Evolutionary conservation across 2,329 filamentous ascomycete genomes (phyloP).

Genomic region (Pyrenochaeta sp.): DNA sequence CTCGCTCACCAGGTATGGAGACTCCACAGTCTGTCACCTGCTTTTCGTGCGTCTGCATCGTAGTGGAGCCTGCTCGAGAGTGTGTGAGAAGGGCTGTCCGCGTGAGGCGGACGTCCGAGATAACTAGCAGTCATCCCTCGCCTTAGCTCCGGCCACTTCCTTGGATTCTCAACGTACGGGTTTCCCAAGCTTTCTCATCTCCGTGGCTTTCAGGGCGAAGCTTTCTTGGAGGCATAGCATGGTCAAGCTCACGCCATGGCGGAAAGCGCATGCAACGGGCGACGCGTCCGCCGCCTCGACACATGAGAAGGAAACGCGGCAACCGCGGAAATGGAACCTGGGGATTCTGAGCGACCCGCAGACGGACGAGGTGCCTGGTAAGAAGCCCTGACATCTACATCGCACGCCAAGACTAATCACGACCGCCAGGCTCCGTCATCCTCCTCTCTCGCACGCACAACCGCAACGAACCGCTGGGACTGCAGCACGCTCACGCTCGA

Average conservation of each 20-base stretch:
- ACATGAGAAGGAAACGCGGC: conserved; percentile 14
- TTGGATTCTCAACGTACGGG: conserved; percentile 4
- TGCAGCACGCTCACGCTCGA: conserved; percentile 69
- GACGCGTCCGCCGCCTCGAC: conserved; percentile 8
- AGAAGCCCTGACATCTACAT: conserved; percentile 26
- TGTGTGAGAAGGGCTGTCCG: conserved; percentile 12
- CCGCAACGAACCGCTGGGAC: conserved; percentile 69
- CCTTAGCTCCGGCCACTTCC: background rate
- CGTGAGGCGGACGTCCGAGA: conserved; percentile 11
- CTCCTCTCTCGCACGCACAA: conserved; percentile 64
- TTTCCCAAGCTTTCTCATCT: background rate
- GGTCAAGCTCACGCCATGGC: conserved; percentile 28
- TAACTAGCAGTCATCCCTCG: conserved; percentile 7
- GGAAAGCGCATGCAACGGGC: conserved; percentile 18
- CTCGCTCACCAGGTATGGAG: conserved; percentile 12
- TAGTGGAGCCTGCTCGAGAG: conserved; percentile 17
- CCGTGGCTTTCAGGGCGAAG: background rate
- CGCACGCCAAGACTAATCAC: background rate
- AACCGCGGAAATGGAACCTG: conserved; percentile 60
- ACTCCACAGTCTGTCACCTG: conserved; percentile 32
- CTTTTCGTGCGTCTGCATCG: conserved; percentile 18
- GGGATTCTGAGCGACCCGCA: conserved; percentile 84
- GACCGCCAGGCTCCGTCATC: conserved; percentile 63
- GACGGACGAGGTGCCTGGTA: conserved; percentile 89
- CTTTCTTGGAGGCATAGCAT: conserved; percentile 9